phyloP scores from a whole-genome alignment of 2,329 filamentous ascomycete genomes.

The Myriosclerotinia curreyana region DNA sequence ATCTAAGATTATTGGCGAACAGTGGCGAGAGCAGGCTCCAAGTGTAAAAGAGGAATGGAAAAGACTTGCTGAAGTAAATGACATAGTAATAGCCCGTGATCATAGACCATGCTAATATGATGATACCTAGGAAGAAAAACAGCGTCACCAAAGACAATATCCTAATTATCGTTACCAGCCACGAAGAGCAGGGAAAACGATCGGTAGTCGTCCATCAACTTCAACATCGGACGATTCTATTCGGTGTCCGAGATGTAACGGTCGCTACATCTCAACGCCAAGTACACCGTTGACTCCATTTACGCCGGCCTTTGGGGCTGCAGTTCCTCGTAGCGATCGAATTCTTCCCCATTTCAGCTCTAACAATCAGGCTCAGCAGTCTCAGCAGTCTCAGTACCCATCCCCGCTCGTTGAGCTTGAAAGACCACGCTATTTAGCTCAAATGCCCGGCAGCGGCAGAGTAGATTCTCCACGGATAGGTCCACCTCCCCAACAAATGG shows the following conservation, averaged over 20 bases:
- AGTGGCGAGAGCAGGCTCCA: conserved; percentile 77
- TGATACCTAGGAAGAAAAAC: conserved; percentile 70
- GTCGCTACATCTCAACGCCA: conserved; percentile 43
- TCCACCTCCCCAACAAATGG: conserved; percentile 28
- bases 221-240: conserved; percentile 48
- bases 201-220: conserved; percentile 29
- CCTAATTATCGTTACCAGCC: conserved; percentile 95
- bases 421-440: conserved; percentile 27
- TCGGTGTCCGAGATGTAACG: conserved; percentile 69
- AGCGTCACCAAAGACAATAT: conserved; percentile 82
- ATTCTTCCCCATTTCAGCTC: conserved; percentile 29
- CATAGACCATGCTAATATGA: background rate
- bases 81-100: background rate
- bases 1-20: conserved; percentile 87
- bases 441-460: conserved; percentile 31
- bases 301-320: conserved; percentile 29
- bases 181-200: conserved; percentile 37
- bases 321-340: conserved; percentile 26
- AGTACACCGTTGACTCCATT: conserved; percentile 38
- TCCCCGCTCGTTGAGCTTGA: conserved; percentile 28
- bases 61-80: conserved; percentile 69
- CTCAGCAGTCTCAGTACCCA: conserved; percentile 1
- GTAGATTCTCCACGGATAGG: conserved; percentile 33
- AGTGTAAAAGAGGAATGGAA: conserved; percentile 85
- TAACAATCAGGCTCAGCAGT: background rate